Base-by-base conservation (phyloP, 805 yeast genomes). In the Wickerhamiella occidentalis region DNA sequence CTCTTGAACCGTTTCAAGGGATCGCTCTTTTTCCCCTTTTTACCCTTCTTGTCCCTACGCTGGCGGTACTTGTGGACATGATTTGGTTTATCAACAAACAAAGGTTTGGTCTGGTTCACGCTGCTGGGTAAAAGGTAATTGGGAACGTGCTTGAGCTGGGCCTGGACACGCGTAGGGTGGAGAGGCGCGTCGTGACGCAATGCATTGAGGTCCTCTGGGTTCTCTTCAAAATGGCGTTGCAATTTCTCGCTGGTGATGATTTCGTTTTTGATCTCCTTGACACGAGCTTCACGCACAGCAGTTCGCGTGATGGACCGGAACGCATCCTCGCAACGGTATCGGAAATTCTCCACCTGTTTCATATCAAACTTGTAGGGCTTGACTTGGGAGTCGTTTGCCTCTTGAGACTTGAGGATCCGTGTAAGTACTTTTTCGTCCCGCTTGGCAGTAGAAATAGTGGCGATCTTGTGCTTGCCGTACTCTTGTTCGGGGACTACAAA, bases 321-420 rank as follows among this genome's bases (percentile, higher is more conserved):
- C 0, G 95, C 96, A 68, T 92, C 98, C 60, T 92, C 96, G 70
- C 86, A 80, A 73, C 98, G 80, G 66, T 92, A 92, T 60, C 97
- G 78, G 75, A 92, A 92, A 21, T 92, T 92, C 61, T 92, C 95
- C 50, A 92, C 85, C 65, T 92, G 97, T 52, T 77, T 77, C 77
- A 80, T 78, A 63, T 92, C 95, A 63, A 92, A 92, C 52, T 83
- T 82, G 61, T 90, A 92, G 8, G 97, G 96, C 59, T 78, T 77
- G 44, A 88, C 61, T 54, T 64, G 61, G 51, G 77, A 76, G 0
- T 94, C 94, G 42, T 77, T 65, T 56, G 79, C 80, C 21, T 72
- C 67, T 64, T 88, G 96, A 56, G 84, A 85, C 55, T 76, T 80
- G 51, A 82, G 73, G 36, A 92, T 82, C 57, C 94, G 74, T 29